These are phyloP conservation scores for Linum lewisii DNA, from an alignment of 345 rosid species.

Conservation along the genomic window DNA sequence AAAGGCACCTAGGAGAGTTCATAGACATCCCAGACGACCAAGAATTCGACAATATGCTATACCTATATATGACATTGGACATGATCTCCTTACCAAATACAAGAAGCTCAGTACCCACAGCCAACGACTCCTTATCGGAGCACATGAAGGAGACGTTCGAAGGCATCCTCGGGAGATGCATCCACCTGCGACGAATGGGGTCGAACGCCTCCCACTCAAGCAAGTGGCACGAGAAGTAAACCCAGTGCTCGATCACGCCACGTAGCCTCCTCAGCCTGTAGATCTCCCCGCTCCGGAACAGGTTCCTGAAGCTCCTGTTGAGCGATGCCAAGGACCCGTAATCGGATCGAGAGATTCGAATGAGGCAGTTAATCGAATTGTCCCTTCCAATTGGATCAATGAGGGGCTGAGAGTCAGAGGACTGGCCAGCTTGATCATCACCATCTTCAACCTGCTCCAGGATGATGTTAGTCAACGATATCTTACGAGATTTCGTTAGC, in stretches of 20 bases:
- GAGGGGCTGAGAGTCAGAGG: constrained; percentile 50
- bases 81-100: constrained; percentile 67
- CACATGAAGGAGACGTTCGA: constrained; percentile 59
- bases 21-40: constrained; percentile 74
- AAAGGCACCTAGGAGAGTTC: constrained; percentile 83
- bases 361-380: constrained; percentile 57
- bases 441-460: constrained; percentile 11
- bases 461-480: constrained; percentile 12
- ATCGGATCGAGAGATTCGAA: constrained; percentile 74
- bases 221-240: constrained; percentile 74
- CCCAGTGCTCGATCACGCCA: constrained; percentile 75
- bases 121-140: constrained; percentile 80
- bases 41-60: constrained; percentile 67
- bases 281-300: constrained; percentile 63
- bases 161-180: constrained; percentile 76
- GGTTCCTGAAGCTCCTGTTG: constrained; percentile 51
- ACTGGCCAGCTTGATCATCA: constrained; percentile 28
- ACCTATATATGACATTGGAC: constrained; percentile 69
- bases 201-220: constrained; percentile 92
- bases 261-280: constrained; percentile 47
- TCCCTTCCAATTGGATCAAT: constrained; percentile 68
- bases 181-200: constrained; percentile 61
- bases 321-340: constrained; percentile 67
- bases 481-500: constrained; percentile 22
- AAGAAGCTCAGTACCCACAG: constrained; percentile 89